A percentile compares a stretch with the other conserved stretches of the same genome.
Conservation (phyloP, 2,329 filamentous ascomycete genomes). For the Emericellopsis atlantica region DNA sequence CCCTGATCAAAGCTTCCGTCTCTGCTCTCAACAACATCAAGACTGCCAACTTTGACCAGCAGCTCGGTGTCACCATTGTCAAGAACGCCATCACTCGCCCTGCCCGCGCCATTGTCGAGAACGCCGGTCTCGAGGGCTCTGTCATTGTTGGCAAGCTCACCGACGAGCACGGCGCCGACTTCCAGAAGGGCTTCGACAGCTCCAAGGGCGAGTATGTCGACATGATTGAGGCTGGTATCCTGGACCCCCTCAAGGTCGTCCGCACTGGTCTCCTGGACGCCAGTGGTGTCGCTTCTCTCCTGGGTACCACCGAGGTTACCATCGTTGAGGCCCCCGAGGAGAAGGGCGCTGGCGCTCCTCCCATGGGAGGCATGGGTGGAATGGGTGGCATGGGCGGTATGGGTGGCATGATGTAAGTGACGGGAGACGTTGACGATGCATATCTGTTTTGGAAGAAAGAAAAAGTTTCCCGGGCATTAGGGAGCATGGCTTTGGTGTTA, state of each 20-base stretch:
- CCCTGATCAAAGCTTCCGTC: slow-evolving; percentile 89
- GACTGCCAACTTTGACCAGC: slow-evolving; percentile 94
- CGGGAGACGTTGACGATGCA: background rate
- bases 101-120: slow-evolving; percentile 92
- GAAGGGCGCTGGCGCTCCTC: slow-evolving; percentile 53
- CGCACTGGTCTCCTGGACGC: slow-evolving; percentile 91
- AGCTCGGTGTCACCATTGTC: slow-evolving; percentile 93
- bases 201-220: slow-evolving; percentile 96
- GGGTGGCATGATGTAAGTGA: slow-evolving; percentile 49
- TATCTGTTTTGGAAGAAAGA: background rate
- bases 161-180: slow-evolving; percentile 81
- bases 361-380: slow-evolving; percentile 56
- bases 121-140: slow-evolving; percentile 88
- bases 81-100: slow-evolving; percentile 97
- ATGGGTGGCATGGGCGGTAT: slow-evolving; percentile 52
- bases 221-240: slow-evolving; percentile 94
- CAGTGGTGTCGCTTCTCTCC: slow-evolving; percentile 88
- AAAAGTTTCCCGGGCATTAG: slow-evolving; percentile 5
- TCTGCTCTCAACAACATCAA: slow-evolving; percentile 78
- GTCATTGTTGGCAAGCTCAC: slow-evolving; percentile 97
- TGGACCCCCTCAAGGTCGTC: slow-evolving; percentile 98
- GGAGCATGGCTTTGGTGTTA: slow-evolving; percentile 38
- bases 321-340: slow-evolving; percentile 95
- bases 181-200: slow-evolving; percentile 98
- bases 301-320: slow-evolving; percentile 95